Evolutionary conservation across 2,329 filamentous ascomycete species (phyloP).

Genomic region (Dactylellina leptospora): DNA sequence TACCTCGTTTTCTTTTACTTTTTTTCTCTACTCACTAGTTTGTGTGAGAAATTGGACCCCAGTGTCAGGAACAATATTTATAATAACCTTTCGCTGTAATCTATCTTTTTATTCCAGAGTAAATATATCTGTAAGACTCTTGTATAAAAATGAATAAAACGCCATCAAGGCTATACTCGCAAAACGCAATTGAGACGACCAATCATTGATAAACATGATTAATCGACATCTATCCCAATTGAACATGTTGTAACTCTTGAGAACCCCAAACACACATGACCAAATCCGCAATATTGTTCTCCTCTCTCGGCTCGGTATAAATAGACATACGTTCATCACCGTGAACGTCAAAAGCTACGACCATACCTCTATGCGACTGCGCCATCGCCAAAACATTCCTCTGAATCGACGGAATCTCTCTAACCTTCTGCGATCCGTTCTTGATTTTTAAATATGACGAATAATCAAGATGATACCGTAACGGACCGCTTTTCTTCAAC

Average conservation of each 20-base stretch:
- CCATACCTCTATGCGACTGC: slow-evolving; percentile 39
- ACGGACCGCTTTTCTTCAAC: slow-evolving; percentile 28
- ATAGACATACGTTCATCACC: slow-evolving; percentile 53
- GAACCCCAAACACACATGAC: slow-evolving; percentile 53
- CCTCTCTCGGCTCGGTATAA: slow-evolving; percentile 43
- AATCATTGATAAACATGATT: not conserved
- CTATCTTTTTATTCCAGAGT: not conserved
- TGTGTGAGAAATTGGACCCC: not conserved
- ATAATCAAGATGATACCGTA: slow-evolving; percentile 46
- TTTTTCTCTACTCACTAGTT: not conserved
- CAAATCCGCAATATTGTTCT: slow-evolving; percentile 49
- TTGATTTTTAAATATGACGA: slow-evolving; percentile 33
- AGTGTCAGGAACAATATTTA: slow-evolving; percentile 6
- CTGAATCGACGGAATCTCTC: slow-evolving; percentile 47
- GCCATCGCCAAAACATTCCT: slow-evolving; percentile 41
- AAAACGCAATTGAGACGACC: not conserved
- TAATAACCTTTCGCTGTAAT: slow-evolving; percentile 15
- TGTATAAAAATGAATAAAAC: slow-evolving; percentile 4
- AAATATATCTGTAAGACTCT: not conserved
- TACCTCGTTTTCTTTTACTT: not conserved
- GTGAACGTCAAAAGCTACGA: slow-evolving; percentile 33
- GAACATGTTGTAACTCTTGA: slow-evolving; percentile 20
- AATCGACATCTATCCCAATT: not conserved
- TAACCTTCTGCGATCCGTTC: not conserved
- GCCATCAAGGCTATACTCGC: not conserved